Evolutionary conservation across 495 filamentous ascomycete genomes (phyloP).

Genomic region (Aspergillus ellipticus): DNA sequence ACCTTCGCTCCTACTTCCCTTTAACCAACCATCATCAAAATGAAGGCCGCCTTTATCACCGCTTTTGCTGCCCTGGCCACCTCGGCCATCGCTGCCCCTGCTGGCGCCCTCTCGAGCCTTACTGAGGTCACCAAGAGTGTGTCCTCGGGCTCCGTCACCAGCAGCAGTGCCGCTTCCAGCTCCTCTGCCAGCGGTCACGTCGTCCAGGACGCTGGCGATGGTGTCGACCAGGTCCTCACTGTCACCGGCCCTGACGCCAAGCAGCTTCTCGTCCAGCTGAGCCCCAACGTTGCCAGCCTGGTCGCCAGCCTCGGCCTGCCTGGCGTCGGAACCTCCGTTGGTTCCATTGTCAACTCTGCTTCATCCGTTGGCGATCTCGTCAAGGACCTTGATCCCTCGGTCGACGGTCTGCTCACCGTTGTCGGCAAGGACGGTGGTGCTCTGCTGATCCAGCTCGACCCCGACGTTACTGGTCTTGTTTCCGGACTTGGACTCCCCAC

Average conservation of each 20-base stretch:
- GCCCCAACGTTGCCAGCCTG: conserved; percentile 29
- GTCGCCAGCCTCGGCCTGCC: conserved; percentile 35
- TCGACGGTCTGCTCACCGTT: conserved; percentile 29
- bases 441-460: conserved; percentile 34
- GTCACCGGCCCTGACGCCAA: conserved; percentile 29
- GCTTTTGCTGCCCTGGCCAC: conserved; percentile 31
- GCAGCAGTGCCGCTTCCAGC: conserved; percentile 9
- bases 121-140: conserved; percentile 23
- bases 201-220: conserved; percentile 28
- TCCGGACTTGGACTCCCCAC: conserved; percentile 33
- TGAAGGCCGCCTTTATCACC: conserved; percentile 37
- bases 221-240: conserved; percentile 27
- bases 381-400: conserved; percentile 23
- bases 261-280: conserved; percentile 34
- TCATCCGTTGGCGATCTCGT: conserved; percentile 20
- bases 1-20: conserved; percentile 13
- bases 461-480: conserved; percentile 30
- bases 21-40: conserved; percentile 24
- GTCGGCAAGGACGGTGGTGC: conserved; percentile 24
- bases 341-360: conserved; percentile 2
- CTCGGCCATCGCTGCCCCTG: conserved; percentile 32
- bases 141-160: conserved; percentile 1
- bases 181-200: conserved; percentile 22
- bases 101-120: conserved; percentile 22
- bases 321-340: conserved; percentile 25